These are phyloP conservation scores for Sindora glabra DNA, from an alignment of 306 rosid genomes.

Conservation along the genomic window DNA sequence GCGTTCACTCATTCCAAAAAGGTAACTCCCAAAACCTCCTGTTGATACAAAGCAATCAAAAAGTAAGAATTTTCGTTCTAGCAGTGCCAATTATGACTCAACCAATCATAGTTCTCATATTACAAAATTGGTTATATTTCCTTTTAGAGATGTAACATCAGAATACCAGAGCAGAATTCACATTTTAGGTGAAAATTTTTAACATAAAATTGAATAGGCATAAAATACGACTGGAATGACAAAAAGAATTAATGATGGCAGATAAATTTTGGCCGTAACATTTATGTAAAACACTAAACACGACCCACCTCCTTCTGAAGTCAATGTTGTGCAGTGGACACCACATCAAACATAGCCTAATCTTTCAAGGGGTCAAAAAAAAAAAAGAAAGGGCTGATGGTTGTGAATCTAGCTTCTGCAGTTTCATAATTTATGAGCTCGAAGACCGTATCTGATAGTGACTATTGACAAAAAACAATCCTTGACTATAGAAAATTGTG, in stretches of 20 bases:
- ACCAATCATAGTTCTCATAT: not conserved
- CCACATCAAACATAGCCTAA: not conserved
- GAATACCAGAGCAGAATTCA: not conserved
- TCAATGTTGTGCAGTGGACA: not conserved
- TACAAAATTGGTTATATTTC: not conserved
- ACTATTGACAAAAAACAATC: conserved; percentile 11
- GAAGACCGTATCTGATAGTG: conserved; percentile 5
- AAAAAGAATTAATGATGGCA: not conserved
- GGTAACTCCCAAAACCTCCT: too few species aligned
- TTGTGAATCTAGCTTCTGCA: not conserved
- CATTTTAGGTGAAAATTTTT: not conserved
- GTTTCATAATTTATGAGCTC: not conserved
- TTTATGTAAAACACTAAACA: too few species aligned
- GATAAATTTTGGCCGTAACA: too few species aligned
- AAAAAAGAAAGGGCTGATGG: too few species aligned
- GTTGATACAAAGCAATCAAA: too few species aligned
- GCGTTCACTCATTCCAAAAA: not conserved
- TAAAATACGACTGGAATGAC: not conserved
- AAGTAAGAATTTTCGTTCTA: too few species aligned
- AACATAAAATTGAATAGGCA: not conserved
- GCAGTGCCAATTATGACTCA: too few species aligned
- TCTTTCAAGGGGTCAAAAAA: conserved; percentile 7
- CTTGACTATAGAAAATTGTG: conserved; percentile 19
- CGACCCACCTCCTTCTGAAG: not conserved
- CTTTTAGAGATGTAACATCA: conserved; percentile 11